Base-by-base conservation (phyloP, 495 filamentous ascomycete species). In the Bathelium albidoporum region DNA sequence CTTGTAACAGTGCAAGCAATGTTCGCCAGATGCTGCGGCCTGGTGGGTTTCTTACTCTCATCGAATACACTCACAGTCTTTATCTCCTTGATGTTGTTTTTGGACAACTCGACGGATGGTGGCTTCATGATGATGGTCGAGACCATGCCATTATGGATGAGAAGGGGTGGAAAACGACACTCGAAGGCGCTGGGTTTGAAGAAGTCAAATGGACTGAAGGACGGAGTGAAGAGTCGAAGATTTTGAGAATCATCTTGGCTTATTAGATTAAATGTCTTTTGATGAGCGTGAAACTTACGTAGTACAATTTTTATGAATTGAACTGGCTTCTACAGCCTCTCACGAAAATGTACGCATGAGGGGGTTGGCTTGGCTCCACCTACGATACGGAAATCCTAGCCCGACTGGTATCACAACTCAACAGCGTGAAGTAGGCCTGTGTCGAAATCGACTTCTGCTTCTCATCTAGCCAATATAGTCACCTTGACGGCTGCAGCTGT, bases 101-200 rank as follows among this genome's bases (percentile, higher is more conserved):
- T 58, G 80, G 80, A 0, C 64, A 78, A 1, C 66, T 82, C 2
- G 79, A 81, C 28, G 80, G 79, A 5, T 81, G 79, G 78, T 82
- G 80, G 80, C 60, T 74, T 0, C 79, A 76, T 59, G 64, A 78
- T 20, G 80, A 81, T 58, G 80, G 76, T 7, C 74, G 79, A 0
- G 39, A 61, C 20, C 76, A 80, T 64, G 77, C 67, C 4, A 16
- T 49, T 10, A 20, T 9, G 7, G 44, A 49, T n/a, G 44, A 49
- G 22, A 49, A 20, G 18, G 11, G n/a, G 4, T 49, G 44, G 44
- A n/a, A 49, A n/a, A 10, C 4, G 9, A 20, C 7, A 9, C 12
- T 10, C 69, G 69, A 0, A 12, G 34, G 32, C 70, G 5, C 44
- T 11, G 44, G 44, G 4, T 49, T 49, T 20, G 22, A n/a, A 10